Evolutionary conservation across 2,329 filamentous ascomycete genomes (phyloP).

Genomic region (Botrytis tulipae): DNA sequence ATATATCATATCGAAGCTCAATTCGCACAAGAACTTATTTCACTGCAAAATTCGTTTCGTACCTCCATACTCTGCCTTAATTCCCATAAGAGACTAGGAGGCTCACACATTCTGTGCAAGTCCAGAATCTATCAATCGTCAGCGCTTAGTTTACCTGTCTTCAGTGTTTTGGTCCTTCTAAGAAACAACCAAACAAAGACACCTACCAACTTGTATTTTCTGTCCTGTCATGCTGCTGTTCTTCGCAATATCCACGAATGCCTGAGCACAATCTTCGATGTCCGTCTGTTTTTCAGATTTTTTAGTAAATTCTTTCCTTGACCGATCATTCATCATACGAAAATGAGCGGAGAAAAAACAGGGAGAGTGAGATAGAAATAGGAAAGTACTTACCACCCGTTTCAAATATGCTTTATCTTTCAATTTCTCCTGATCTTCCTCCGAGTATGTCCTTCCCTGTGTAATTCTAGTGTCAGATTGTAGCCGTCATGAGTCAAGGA

Average conservation of each 20-base stretch:
- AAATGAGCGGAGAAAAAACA: no score
- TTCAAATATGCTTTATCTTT: slow-evolving; percentile 54
- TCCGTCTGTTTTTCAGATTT: slow-evolving; percentile 41
- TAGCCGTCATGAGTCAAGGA: not conserved
- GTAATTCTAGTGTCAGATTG: not conserved
- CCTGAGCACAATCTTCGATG: slow-evolving; percentile 53
- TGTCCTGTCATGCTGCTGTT: slow-evolving; percentile 43
- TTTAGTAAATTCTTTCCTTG: not conserved
- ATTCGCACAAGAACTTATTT: not conserved
- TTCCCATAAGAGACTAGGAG: not conserved
- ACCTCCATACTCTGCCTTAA: not conserved
- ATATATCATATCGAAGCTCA: not conserved
- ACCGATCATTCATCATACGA: no score
- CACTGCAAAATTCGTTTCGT: not conserved
- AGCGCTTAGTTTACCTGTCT: not conserved
- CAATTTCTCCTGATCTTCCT: slow-evolving; percentile 49
- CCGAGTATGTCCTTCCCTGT: slow-evolving; percentile 51
- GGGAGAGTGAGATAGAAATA: not conserved
- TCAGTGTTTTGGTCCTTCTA: no score
- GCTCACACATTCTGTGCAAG: slow-evolving; percentile 13
- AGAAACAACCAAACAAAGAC: no score
- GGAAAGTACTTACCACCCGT: slow-evolving; percentile 46
- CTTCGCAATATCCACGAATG: slow-evolving; percentile 53
- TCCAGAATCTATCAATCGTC: slow-evolving; percentile 10
- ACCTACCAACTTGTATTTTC: slow-evolving; percentile 37